Evolutionary conservation across 176 grass and related monocot species (phyloP), one percentile per base, ranked within the genome.

Genomic region (Carex cristatella): DNA sequence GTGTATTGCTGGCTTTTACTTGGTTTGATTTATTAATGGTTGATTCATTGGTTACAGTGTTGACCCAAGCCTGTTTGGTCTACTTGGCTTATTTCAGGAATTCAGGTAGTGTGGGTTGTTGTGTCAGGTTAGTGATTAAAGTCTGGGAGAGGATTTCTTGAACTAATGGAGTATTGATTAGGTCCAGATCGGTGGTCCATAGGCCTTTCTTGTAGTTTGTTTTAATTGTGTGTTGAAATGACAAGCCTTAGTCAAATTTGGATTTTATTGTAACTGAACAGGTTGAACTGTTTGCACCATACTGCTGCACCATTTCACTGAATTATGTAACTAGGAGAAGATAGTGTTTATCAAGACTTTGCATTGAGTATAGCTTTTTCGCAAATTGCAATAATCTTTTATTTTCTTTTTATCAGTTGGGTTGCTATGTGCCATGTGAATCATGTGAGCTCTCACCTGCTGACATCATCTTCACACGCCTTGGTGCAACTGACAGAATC

Each of bases 401-500:
- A 9, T 33, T 61, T 89, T 89, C 4, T 85, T 10, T 18, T 81
- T 32, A 11, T 23, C 30, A 48, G 95, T 93, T 98, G 66, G 95
- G 95, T 57, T 98, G 95, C 71, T 98, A 91, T 81, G 95, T 94
- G 40, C 95, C 95, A 44, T 93, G 95, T 73, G 84, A 88, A 86
- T 87, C 79, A 69, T 98, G 92, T 59, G 82, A 91, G 68, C 75
- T 98, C 7, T 93, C 95, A 44, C 88, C 86, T 62, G 88, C 81
- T 65, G 95, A 98, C 81, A 89, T 87, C 81, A 94, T 98, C 70
- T 98, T 94, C 86, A 98, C 92, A 69, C 84, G 95, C 38, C 93
- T 98, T 86, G 95, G 95, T 82, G 95, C 95, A 78, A 94, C 88
- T 32, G 95, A 98, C 84, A 86, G 89, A 78, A 98, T 98, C 62